Evolutionary conservation across 2,329 filamentous ascomycete species (phyloP), one percentile per base, ranked within the genome.

Genomic region (Paecilomyces niveus): DNA sequence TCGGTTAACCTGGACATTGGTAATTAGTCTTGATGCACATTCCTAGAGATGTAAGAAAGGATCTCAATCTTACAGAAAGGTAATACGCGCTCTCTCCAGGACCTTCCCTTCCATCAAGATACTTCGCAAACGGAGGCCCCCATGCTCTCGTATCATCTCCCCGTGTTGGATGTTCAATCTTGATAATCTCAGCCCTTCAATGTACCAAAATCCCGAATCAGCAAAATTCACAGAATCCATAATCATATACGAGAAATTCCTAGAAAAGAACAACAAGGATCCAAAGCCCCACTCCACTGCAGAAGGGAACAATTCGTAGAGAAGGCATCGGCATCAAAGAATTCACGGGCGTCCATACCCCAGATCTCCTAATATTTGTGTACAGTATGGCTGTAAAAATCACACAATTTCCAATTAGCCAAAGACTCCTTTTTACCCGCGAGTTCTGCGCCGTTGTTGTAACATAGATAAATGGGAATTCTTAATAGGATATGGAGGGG

Each of bases 1-100:
- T 52, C 92, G 88, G 69, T 96, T 95, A 8, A 89, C 89, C 89
- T 92, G 59, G 31, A n/a, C 4, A 10, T 26, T 8, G 4, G 13
- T 4, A 54, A 31, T 54, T 31, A 54, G 53, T 15, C 11, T 9
- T 18, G 6, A 11, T 33, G 53, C 13, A 45, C 2, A 18, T 7
- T 45, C 4, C 1, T 45, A n/a, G 32, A 18, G 35, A 18, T 8
- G 4, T 18, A 45, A 18, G 0, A 9, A 45, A 18, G 15, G n/a
- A 13, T 45, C n/a, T 45, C 15, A 13, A n/a, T 15, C 53, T 2
- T 54, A 54, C 53, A 21, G 53, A 54, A 52, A 56, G 33, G 50
- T 59, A 31, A 55, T 52, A 35, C 50, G 51, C 32, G 33, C 9
- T 72, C 66, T 22, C 54, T 57, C 13, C 60, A 32, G 18, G 53